Base-by-base conservation (phyloP, 1,139 yeast species). In the Debaryomycetaceae sp. region DNA sequence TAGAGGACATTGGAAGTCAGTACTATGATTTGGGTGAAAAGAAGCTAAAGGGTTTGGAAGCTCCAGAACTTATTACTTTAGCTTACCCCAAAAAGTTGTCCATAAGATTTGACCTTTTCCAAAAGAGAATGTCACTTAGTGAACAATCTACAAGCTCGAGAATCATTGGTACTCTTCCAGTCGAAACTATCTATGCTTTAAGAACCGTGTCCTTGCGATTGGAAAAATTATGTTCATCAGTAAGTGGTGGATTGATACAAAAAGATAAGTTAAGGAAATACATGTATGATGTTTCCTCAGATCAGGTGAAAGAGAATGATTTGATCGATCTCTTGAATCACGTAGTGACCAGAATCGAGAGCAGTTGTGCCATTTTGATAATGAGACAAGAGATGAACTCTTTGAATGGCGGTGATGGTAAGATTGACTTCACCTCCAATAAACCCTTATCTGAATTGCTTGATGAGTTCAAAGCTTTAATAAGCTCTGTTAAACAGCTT, bases 21-120 rank as follows among this genome's bases (percentile, higher is more conserved):
- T 77, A 83, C 46, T 79, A 77, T 49, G 83, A 81, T 41, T 66
- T 88, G 43, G 99, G 99, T 27, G 97, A 91, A 58, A 83, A 82
- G 58, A 90, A 90, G 61, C 74, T 95, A 56, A 93, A 95, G 65
- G 99, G 99, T 24, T 75, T 95, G 36, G 99, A 95, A 77, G 85
- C 91, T 36, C 96, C 96, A 1, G 99, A 95, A 60, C 76, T 78
- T 40, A 84, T 95, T 34, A 87, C 96, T 9, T 75, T 90, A 44
- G 82, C 83, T 0, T 91, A 85, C 66, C 95, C 98, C 2, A 73
- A 75, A 48, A 71, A 74, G 38, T 70, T 93, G 47, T 75, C 75
- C 13, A 72, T 85, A 9, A 75, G 97, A 53, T 70, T 69, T 54
- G 77, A 74, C 47, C 59, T 79, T 40, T 65, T 70, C 58, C 60